phyloP scores from a whole-genome alignment of 306 rosid species.

The Myrica gale region DNA sequence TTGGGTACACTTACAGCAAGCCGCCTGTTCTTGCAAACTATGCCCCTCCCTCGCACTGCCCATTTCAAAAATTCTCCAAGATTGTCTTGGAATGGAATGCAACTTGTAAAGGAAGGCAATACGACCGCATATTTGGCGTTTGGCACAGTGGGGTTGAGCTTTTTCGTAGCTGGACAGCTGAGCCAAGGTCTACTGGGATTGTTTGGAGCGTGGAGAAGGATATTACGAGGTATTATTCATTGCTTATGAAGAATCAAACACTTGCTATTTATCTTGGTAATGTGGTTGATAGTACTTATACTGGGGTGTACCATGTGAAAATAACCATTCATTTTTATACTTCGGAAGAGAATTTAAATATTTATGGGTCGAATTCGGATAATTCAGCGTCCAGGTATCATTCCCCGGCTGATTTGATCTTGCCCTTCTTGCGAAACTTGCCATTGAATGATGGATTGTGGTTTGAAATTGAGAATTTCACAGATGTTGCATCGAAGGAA shows the following conservation, averaged over 20 bases:
- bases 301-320: constrained; percentile 84
- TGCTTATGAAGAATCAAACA: constrained; percentile 53
- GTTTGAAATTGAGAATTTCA: constrained; percentile 60
- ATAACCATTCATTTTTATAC: constrained; percentile 64
- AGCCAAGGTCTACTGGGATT: constrained; percentile 69
- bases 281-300: constrained; percentile 53
- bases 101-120: constrained; percentile 74
- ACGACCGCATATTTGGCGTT: constrained; percentile 83
- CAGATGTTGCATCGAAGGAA: constrained; percentile 46
- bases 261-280: constrained; percentile 78
- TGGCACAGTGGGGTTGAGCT: constrained; percentile 93
- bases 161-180: constrained; percentile 88
- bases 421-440: constrained; percentile 66
- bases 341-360: constrained; percentile 7
- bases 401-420: constrained; percentile 73
- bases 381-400: constrained; percentile 30
- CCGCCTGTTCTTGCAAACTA: constrained; percentile 66
- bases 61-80: constrained; percentile 44
- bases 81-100: constrained; percentile 80
- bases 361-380: constrained; percentile 15
- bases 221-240: constrained; percentile 72
- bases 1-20: constrained; percentile 62
- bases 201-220: constrained; percentile 86
- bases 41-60: constrained; percentile 63
- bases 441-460: constrained; percentile 78